Evolutionary conservation across 2,329 filamentous ascomycete species (phyloP).

Genomic region (Aureobasidium sp.): DNA sequence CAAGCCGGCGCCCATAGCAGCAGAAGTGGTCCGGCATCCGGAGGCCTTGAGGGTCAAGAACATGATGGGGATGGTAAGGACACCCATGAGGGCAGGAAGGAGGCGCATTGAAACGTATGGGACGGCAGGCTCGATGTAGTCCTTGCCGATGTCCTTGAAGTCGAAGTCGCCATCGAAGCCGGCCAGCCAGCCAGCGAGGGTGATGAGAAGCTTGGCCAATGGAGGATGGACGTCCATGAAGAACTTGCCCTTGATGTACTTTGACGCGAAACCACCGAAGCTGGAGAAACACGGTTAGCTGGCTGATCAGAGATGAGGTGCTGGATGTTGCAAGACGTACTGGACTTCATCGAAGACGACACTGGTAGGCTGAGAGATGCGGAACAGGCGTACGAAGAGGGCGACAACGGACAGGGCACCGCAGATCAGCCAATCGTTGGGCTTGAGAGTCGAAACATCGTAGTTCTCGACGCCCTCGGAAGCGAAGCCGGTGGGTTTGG

Average conservation of each 20-base stretch:
- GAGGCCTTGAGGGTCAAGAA: constrained; percentile 89
- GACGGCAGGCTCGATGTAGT: constrained; percentile 89
- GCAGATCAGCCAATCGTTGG: constrained; percentile 75
- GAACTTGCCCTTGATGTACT: constrained; percentile 98
- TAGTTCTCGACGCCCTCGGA: constrained; percentile 79
- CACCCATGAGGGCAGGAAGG: constrained; percentile 81
- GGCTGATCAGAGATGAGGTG: neutral
- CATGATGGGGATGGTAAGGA: constrained; percentile 82
- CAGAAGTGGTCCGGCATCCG: constrained; percentile 81
- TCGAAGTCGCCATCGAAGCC: constrained; percentile 95
- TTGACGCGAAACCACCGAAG: constrained; percentile 95
- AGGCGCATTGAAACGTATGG: constrained; percentile 97
- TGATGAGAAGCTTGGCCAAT: constrained; percentile 92
- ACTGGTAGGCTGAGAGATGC: constrained; percentile 91
- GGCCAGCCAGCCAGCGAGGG: constrained; percentile 86
- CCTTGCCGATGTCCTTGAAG: constrained; percentile 99
- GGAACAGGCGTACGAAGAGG: constrained; percentile 76
- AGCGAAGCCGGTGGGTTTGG: constrained; percentile 50
- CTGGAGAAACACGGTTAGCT: constrained; percentile 42
- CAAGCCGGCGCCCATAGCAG: constrained; percentile 72
- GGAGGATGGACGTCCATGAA: constrained; percentile 99
- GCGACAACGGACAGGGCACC: constrained; percentile 66
- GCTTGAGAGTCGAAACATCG: constrained; percentile 81
- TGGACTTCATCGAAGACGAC: constrained; percentile 99
- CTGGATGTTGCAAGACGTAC: constrained; percentile 50